Evolutionary conservation across 2,329 filamentous ascomycete genomes (phyloP).

Genomic region (Periglandula ipomoeae): DNA sequence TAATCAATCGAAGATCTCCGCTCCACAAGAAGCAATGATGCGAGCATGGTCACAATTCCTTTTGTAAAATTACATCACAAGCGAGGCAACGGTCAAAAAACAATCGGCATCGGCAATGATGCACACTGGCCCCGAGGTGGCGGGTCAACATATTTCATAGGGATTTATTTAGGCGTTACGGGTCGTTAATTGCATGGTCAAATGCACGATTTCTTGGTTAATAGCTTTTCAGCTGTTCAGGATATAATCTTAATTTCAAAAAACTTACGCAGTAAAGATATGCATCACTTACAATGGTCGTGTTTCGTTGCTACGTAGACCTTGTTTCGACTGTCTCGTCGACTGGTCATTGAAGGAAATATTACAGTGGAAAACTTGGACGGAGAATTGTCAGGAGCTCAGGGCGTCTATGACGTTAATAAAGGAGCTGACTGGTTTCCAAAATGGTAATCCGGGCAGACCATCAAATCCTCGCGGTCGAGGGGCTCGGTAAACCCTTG

Average conservation of each 20-base stretch:
- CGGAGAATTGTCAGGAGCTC: too few relatives aligned
- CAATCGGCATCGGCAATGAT: background rate
- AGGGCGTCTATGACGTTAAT: too few relatives aligned
- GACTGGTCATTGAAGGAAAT: too few relatives aligned
- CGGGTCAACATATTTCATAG: background rate
- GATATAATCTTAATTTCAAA: background rate
- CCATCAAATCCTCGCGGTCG: too few relatives aligned
- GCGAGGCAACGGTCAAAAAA: background rate
- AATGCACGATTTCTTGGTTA: background rate
- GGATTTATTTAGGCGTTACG: background rate
- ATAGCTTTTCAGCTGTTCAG: background rate
- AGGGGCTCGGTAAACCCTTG: too few relatives aligned
- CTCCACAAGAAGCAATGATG: background rate
- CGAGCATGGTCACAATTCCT: background rate
- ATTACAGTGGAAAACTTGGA: too few relatives aligned
- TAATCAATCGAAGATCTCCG: conserved; percentile 26
- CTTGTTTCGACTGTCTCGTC: too few relatives aligned
- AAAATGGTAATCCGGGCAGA: too few relatives aligned
- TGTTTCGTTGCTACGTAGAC: too few relatives aligned
- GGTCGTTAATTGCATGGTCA: background rate
- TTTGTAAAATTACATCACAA: background rate
- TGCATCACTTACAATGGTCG: too few relatives aligned
- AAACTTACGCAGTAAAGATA: too few relatives aligned
- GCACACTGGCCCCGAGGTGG: background rate
- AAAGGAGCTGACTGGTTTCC: too few relatives aligned